Evolutionary conservation across 345 rosid species (phyloP).

Genomic region (Psidium friedrichsthalianum): DNA sequence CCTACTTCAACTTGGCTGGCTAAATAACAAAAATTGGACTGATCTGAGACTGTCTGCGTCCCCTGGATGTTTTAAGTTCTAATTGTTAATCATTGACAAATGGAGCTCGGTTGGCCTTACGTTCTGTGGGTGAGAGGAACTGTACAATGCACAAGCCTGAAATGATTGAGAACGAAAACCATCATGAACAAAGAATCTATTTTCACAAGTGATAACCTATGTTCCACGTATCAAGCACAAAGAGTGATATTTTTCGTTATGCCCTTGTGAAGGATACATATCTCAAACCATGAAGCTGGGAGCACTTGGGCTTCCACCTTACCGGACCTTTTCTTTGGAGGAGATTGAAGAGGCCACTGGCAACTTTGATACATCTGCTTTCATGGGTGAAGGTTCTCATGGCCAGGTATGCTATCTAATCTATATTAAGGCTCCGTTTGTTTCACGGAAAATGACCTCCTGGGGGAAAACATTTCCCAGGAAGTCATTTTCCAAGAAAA

Average conservation of each 20-base stretch:
- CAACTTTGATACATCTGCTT: constrained; percentile 75
- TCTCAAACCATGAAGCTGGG: constrained; percentile 89
- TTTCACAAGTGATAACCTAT: background rate
- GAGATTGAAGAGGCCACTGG: constrained; percentile 82
- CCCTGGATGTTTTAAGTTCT: background rate
- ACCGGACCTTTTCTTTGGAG: constrained; percentile 72
- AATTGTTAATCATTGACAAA: background rate
- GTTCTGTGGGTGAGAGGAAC: background rate
- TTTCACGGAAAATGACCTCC: too few species aligned
- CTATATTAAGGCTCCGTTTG: too few species aligned
- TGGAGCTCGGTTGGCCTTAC: background rate
- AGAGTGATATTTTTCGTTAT: background rate
- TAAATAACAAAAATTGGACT: background rate
- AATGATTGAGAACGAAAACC: background rate
- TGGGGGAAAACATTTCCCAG: too few species aligned
- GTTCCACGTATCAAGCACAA: background rate
- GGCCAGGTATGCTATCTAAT: constrained; percentile 52
- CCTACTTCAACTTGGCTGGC: background rate
- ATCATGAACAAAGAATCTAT: background rate
- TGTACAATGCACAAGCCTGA: background rate
- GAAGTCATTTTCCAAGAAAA: too few species aligned
- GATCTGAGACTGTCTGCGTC: background rate
- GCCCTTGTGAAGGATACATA: constrained; percentile 51
- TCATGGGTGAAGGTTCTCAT: constrained; percentile 90
- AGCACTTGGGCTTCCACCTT: constrained; percentile 78